phyloP scores from a whole-genome alignment of 371 early-diverging fungal genomes.

The Furculomyces boomerangus region DNA sequence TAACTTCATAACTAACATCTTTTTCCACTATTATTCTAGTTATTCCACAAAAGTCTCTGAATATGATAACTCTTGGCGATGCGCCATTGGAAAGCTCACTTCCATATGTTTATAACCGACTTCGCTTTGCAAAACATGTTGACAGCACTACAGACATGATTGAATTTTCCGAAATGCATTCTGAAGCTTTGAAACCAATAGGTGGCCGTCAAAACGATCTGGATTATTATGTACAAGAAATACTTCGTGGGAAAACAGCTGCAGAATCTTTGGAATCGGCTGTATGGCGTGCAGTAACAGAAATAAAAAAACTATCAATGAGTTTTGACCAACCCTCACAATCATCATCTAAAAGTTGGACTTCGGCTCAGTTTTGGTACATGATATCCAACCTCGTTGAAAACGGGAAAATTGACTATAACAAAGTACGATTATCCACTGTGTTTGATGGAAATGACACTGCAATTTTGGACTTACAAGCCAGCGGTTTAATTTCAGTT shows the following conservation, averaged over 20 bases:
- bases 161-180: neutral
- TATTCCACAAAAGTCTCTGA: neutral
- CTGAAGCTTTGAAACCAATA: slow-evolving; percentile 9
- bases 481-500: neutral
- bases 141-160: neutral
- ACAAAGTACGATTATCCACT: slow-evolving; percentile 52
- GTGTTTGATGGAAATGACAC: slow-evolving; percentile 62
- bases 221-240: slow-evolving; percentile 64
- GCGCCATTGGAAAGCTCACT: neutral
- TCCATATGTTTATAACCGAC: neutral
- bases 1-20: too few relatives aligned
- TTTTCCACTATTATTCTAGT: neutral
- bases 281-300: slow-evolving; percentile 50
- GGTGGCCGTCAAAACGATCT: slow-evolving; percentile 86
- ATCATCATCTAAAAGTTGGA: slow-evolving; percentile 4
- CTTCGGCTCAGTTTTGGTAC: slow-evolving; percentile 25
- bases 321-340: slow-evolving; percentile 37
- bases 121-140: neutral
- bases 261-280: slow-evolving; percentile 64
- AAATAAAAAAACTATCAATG: slow-evolving; percentile 70
- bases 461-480: slow-evolving; percentile 64
- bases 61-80: neutral
- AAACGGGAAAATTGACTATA: slow-evolving; percentile 37
- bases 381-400: slow-evolving; percentile 16
- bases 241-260: slow-evolving; percentile 47